These are phyloP conservation scores for Deinandra increscens DNA, from an alignment of 129 eudicot genomes.

Conservation along the genomic window DNA sequence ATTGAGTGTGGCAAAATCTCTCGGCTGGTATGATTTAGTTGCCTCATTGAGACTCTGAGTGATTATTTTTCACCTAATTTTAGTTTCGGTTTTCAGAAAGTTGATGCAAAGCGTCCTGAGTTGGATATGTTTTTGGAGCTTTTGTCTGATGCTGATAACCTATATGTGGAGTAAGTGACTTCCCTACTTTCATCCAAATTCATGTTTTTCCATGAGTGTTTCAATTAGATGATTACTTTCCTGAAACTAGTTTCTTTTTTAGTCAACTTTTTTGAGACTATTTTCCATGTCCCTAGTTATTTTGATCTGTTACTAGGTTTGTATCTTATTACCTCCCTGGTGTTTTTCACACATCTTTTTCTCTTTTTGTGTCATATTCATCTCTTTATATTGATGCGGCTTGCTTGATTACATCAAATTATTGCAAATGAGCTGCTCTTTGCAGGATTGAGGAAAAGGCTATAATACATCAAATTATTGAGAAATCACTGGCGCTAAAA, in stretches of 20 bases:
- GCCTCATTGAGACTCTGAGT: background rate
- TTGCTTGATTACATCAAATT: conserved; percentile 1
- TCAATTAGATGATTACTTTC: background rate
- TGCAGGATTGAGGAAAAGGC: conserved; percentile 73
- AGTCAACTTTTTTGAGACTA: background rate
- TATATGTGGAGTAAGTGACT: conserved; percentile 58
- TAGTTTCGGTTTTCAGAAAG: conserved; percentile 41
- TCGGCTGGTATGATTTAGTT: conserved; percentile 56
- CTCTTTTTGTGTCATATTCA: background rate
- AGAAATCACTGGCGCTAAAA: conserved; percentile 56
- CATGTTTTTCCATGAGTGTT: background rate
- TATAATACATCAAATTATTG: conserved; percentile 51
- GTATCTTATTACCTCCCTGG: background rate
- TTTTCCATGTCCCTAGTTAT: background rate
- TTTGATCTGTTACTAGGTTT: conserved; percentile 3
- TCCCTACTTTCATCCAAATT: conserved; percentile 17
- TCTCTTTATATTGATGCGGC: background rate
- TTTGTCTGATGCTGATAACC: conserved; percentile 52
- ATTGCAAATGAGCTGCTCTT: background rate
- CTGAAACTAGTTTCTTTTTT: background rate
- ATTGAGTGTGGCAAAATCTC: conserved; percentile 55
- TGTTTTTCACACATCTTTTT: background rate
- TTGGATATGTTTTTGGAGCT: conserved; percentile 51
- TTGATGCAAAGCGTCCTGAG: conserved; percentile 53
- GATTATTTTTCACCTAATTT: conserved; percentile 17